Conservation (phyloP, 352 stramenopile species). For the Globisporangium apiculatum region DNA sequence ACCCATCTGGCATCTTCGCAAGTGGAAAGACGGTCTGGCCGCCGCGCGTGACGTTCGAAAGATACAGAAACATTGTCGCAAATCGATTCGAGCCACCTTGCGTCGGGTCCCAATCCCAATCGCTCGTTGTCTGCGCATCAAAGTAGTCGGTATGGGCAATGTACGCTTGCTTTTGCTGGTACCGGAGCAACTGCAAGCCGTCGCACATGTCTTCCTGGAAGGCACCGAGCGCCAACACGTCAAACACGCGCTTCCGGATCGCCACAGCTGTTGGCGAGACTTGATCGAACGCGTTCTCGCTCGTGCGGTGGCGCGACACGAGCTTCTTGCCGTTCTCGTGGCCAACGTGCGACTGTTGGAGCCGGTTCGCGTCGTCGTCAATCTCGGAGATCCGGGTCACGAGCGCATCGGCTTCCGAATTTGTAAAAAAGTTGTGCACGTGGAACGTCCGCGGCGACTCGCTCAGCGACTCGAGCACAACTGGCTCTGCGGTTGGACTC, state of each 20-base stretch:
- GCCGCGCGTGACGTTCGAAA: slow-evolving; percentile 69
- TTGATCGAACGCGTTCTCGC: slow-evolving; percentile 86
- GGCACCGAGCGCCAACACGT: slow-evolving; percentile 84
- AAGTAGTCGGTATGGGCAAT: slow-evolving; percentile 94
- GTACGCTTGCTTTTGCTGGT: slow-evolving; percentile 94
- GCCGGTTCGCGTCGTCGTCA: slow-evolving; percentile 70
- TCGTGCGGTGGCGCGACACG: slow-evolving; percentile 70
- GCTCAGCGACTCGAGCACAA: slow-evolving; percentile 71
- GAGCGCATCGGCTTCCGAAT: slow-evolving; percentile 71
- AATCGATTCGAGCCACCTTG: slow-evolving; percentile 77
- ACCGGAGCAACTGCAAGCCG: slow-evolving; percentile 93
- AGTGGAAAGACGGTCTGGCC: slow-evolving; percentile 84
- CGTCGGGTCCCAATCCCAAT: slow-evolving; percentile 76
- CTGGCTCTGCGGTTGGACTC: slow-evolving; percentile 47
- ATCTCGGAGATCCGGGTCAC: slow-evolving; percentile 79
- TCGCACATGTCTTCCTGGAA: slow-evolving; percentile 91
- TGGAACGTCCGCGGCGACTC: slow-evolving; percentile 82
- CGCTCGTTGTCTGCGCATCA: slow-evolving; percentile 28
- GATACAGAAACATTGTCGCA: slow-evolving; percentile 78
- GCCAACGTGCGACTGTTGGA: slow-evolving; percentile 76
- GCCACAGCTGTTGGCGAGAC: slow-evolving; percentile 57
- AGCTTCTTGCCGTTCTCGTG: slow-evolving; percentile 66
- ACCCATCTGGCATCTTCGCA: slow-evolving; percentile 57
- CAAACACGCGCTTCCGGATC: slow-evolving; percentile 85
- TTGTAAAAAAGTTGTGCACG: slow-evolving; percentile 84